Evolutionary conservation across 2,329 filamentous ascomycete species (phyloP), one percentile per base, ranked within the genome.

Genomic region (Delphinella strobiligena): DNA sequence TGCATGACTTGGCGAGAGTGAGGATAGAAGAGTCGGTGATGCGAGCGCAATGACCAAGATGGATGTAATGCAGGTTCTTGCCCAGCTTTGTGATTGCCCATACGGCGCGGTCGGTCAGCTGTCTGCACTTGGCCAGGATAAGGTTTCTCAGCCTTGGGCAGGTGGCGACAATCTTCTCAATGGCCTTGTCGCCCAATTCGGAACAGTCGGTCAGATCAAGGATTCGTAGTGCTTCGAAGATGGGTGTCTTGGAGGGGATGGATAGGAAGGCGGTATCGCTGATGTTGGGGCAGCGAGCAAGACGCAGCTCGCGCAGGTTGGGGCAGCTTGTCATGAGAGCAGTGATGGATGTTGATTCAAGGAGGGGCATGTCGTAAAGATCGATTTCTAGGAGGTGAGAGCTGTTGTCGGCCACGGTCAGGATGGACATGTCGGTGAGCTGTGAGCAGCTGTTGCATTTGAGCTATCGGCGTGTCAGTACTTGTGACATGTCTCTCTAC

Each of bases 321-420:
- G 77, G 78, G 18, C 88, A 82, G 48, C 82, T 80, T 16, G 75
- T 72, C 36, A 98, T 71, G 11, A 98, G 74, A 2, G 81, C 75
- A 0, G 84, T 89, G 36, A 98, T 74, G 1, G 91, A 85, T 17
- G 78, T 74, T 55, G 93, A 91, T 46, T 83, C 83, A 48, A 98
- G 78, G 34, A 78, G 72, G 40, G 69, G 72, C 65, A 91, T 93
- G 51, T 86, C 82, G 51, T 94, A 84, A 11, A 98, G 74, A 57
- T 98, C 91, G 45, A 98, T 94, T 61, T 98, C 91, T 46, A 98
- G 78, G 22, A 98, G 87, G 49, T 94, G 89, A 10, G 80, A 84
- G 58, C 89, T 95, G 61, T 93, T 76, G 34, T 79, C 70, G 4
- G 91, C 89, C 56, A 98, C 93, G 3, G 87, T 83, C 43, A 84